phyloP scores from a whole-genome alignment of 768 basidiomycete genomes.

The Pleurotus sapidus region DNA sequence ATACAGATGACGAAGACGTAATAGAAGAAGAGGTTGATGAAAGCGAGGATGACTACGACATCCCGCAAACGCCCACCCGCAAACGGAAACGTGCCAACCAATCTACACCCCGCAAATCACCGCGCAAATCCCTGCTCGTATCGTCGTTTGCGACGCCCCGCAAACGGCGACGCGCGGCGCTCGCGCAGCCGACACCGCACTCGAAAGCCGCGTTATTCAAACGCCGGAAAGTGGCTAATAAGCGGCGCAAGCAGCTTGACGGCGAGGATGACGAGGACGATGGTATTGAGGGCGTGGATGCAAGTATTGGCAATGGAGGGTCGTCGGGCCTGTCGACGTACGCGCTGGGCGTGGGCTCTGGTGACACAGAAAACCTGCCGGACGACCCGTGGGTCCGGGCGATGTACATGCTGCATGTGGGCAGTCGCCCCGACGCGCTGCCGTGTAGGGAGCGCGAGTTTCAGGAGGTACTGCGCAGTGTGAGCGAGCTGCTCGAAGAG shows the following conservation, averaged over 20 bases:
- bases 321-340: not conserved
- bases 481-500: conserved; percentile 86
- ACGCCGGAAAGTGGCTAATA: conserved; percentile 31
- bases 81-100: conserved; percentile 40
- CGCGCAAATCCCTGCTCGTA: conserved; percentile 10
- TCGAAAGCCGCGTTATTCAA: conserved; percentile 62
- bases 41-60: conserved; percentile 28
- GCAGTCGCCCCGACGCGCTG: conserved; percentile 83
- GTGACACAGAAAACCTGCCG: conserved; percentile 49
- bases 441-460: conserved; percentile 91
- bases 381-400: conserved; percentile 82
- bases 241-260: conserved; percentile 16
- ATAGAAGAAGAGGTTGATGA: conserved; percentile 10
- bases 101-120: conserved; percentile 29
- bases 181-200: conserved; percentile 70
- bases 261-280: conserved; percentile 18
- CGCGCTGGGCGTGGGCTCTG: conserved; percentile 15
- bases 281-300: no score
- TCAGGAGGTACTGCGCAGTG: conserved; percentile 64
- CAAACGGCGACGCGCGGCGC: conserved; percentile 16
- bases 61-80: conserved; percentile 50
- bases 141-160: not conserved
- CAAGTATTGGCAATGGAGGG: no score
- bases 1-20: conserved; percentile 22
- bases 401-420: conserved; percentile 91